Base-by-base conservation (phyloP, 768 basidiomycete genomes). In the Termitomyces sp. region DNA sequence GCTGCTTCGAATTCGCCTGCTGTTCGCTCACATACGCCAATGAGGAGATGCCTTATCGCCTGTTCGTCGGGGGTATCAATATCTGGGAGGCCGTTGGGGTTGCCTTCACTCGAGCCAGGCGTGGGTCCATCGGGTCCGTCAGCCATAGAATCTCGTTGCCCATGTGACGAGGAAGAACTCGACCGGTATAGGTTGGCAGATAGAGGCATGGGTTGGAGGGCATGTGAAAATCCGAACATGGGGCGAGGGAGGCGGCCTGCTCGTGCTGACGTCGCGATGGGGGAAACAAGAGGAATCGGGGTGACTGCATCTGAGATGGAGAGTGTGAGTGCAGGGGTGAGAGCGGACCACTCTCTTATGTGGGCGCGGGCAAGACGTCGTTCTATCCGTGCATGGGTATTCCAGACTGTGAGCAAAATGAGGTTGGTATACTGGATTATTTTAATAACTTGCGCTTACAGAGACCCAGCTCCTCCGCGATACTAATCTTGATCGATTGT, bases 391-490 rank as follows among this genome's bases (percentile, higher is more conserved):
- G 79, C 68, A 65, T 90, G 86, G 0, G 79, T 85, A 64, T 92
- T 92, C 90, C 90, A 92, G 70, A 92, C 88, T 90, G 55, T 46
- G 46, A 62, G 27, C 0, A 31, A 24, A 31, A 36, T n/a, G n/a
- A n/a, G 26, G 4, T 14, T 5, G 31, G 24, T 37, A 26, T 26
- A 51, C 1, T 4, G 20, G 22, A 8, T n/a, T 46, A 34, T 56
- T 3, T 4, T 32, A 22, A 44, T 5, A 37, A 34, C 56, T 42
- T 20, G 10, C 3, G 74, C 84, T 61, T 64, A 90, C 89, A 90
- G 51, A 91, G 78, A 2, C 72, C 85, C 29, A 92, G 75, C 67
- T 92, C 90, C 69, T 92, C 88, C 2, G 88, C 86, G 7, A 84
- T 78, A 66, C 82, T 87, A 27, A 92, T 85, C 59, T 73, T 80